Evolutionary conservation across 139 green algal genomes (phyloP), one percentile per base, ranked within the genome.

Genomic region (Picochlorum sp.): DNA sequence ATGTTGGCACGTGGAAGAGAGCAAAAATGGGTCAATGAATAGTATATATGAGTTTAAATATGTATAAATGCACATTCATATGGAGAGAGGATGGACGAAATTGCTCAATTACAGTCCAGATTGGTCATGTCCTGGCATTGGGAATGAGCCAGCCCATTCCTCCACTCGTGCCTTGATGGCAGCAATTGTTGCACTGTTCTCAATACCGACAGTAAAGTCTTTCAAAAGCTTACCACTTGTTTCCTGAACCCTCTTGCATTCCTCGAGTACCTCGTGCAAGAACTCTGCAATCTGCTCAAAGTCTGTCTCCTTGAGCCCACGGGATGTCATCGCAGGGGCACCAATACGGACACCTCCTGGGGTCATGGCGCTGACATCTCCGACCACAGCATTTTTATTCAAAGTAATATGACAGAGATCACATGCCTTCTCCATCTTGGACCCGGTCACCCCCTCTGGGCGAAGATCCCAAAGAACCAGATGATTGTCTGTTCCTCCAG

Each of bases 311-410:
- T 70, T 78, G 3, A 86, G 69, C 14, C 81, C 84, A 23, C 85
- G 77, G 14, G 73, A 86, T 13, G 88, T 95, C 88, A 95, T 95
- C 61, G 88, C 88, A 11, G 88, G 88, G 10, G 84, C 60, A 44
- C 88, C 88, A 52, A 95, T 88, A 66, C 88, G 85, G 7, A 89
- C 81, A 49, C 88, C 88, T 51, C 88, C 88, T 7, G 88, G 88
- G 1, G 84, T 80, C 45, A 95, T 75, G 9, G 88, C 88, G 54
- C 45, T 81, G 47, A 86, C 82, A 67, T 95, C 88, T 20, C 88
- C 88, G 61, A 89, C 85, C 47, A 95, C 88, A 37, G 87, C 83
- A 69, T 95, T 95, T 73, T 95, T 95, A 80, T 95, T 95, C 6
- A 95, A 78, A 10, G 88, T 95, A 78, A 95, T 92, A 79, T 95